Base-by-base conservation (phyloP, 2,329 filamentous ascomycete genomes). In the Whalleya microplaca region DNA sequence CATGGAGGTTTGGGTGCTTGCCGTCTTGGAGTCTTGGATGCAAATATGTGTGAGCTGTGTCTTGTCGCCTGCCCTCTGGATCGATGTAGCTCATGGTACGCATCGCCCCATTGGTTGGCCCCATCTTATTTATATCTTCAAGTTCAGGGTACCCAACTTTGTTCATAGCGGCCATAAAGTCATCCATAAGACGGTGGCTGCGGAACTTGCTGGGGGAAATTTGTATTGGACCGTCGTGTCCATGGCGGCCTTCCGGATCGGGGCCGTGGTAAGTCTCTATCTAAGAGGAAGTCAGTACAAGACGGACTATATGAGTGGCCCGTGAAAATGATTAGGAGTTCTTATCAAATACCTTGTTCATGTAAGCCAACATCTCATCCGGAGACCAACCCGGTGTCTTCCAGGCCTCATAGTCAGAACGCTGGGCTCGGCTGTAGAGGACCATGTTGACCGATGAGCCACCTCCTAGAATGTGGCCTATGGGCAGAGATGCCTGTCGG, bases 191-290 rank as follows among this genome's bases (percentile, higher is more conserved):
- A n/a, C n/a, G n/a, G n/a, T n/a, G n/a, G n/a, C 71, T 71, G n/a
- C 72, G 67, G 64, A 75, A 82, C 0, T 78, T 78, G 19, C 83
- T 81, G 21, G 77, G 74, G 0, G 81, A 83, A 21, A 88, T 68
- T 21, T 84, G 72, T 10, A 87, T 75, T 0, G 84, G 84, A 0
- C 85, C 85, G 21, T 78, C 68, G 41, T 74, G 67, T 12, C 85
- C 85, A 62, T 88, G 85, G 2, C 73, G 58, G 5, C 72, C 72
- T 47, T 74, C 67, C 5, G 75, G 66, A 50, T 75, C 80, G 23
- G 72, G 66, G 4, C 78, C 77, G 60, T 83, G 78, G 53, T 82
- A 86, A 0, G 81, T 86, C 68, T 87, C 84, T 9, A 85, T 69
- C 76, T 78, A n/a, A n/a, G n/a, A n/a, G n/a, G n/a, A 2, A 21